Conservation (phyloP, 305 asterid species). For the Vinca major region DNA sequence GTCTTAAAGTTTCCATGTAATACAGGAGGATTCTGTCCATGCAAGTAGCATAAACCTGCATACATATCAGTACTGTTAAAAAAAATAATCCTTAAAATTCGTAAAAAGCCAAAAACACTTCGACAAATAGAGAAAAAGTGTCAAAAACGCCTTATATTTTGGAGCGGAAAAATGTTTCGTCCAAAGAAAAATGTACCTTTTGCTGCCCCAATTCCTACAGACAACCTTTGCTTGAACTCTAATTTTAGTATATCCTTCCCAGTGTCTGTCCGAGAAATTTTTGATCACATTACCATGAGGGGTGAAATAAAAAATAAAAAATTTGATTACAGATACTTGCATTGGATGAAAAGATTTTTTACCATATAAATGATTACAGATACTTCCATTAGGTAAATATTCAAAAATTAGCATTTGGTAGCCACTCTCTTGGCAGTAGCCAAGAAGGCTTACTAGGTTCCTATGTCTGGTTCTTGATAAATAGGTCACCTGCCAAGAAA, state of each 20-base stretch:
- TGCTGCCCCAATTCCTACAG: constrained; percentile 64
- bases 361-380: constrained; percentile 58
- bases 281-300: neutral
- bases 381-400: constrained; percentile 57
- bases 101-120: neutral
- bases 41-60: constrained; percentile 62
- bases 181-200: constrained; percentile 33
- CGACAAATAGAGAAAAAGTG: too few relatives aligned
- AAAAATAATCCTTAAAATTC: too few relatives aligned
- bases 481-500: constrained; percentile 35
- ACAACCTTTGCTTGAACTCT: constrained; percentile 66
- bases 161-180: too few relatives aligned
- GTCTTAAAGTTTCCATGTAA: constrained; percentile 59
- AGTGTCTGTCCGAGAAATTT: constrained; percentile 17
- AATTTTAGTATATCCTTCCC: constrained; percentile 43
- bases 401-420: constrained; percentile 63
- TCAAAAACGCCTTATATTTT: too few relatives aligned
- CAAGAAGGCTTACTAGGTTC: constrained; percentile 48
- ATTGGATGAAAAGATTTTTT: constrained; percentile 3
- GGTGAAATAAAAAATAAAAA: neutral
- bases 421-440: constrained; percentile 60
- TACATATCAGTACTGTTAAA: neutral
- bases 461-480: constrained; percentile 46
- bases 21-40: constrained; percentile 43
- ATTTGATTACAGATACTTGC: neutral